Evolutionary conservation across 225 moss, liverwort and hornwort genomes (phyloP), one percentile per base, ranked within the genome.

Genomic region (Pleurozium schreberi): DNA sequence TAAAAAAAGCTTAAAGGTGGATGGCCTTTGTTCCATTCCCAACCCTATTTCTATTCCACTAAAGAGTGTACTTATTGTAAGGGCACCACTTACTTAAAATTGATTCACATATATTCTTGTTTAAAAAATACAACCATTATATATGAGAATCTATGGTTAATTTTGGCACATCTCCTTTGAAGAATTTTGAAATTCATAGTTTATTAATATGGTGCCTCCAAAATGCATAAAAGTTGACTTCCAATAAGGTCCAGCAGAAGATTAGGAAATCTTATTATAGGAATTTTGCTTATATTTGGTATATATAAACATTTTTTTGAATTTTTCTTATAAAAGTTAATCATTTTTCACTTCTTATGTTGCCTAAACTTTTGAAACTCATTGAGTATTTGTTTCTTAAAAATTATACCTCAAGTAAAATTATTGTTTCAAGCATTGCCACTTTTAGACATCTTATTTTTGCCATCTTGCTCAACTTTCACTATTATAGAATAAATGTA

Each of bases 31-130:
- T 19, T 49, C 7, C 15, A 0, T 75, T 49, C 2, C 45, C 45
- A 18, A 28, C 18, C 1, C 11, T 11, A 31, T 47, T 47, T 74
- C 0, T 2, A 0, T 30, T 6, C 0, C 3, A 10, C 11, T 47
- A 47, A 30, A 74, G 30, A 47, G 4, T 74, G n/a, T n/a, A n/a
- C n/a, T 18, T 47, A 30, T 31, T 47, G 30, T 47, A 18, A 73
- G 0, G 3, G 5, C 30, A 30, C 43, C 43, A 16, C 8, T 28
- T 43, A 28, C 28, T 6, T 28, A 9, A 16, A 71, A 71, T 2
- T 10, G 3, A 71, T 14, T 5, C 1, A 27, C 28, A 42, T 5
- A 43, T 27, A 27, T n/a, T n/a, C n/a, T n/a, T n/a, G n/a, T n/a
- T n/a, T n/a, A n/a, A n/a, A n/a, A n/a, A n/a, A n/a, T n/a, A n/a